These are phyloP conservation scores for Cryptosporidium sp. DNA, from an alignment of 169 alveolate species.

Conservation along the genomic window DNA sequence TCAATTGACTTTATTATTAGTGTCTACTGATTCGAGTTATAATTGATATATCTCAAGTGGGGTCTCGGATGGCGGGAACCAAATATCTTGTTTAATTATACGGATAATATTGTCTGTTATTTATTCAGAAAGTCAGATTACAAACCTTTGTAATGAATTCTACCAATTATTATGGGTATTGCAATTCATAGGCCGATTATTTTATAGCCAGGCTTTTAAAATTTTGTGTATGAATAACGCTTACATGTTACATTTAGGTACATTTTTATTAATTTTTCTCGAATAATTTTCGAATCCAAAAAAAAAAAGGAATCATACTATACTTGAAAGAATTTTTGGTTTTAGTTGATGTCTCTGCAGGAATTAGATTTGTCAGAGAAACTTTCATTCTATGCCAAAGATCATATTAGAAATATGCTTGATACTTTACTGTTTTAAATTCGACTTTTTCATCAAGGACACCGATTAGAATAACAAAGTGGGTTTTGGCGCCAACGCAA, in stretches of 20 bases:
- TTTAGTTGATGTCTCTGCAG: too few species aligned
- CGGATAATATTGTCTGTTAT: not conserved
- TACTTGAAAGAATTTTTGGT: not conserved
- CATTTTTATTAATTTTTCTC: not conserved
- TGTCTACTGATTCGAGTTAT: constrained; percentile 78
- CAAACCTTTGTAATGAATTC: not conserved
- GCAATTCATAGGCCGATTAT: not conserved
- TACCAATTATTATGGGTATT: not conserved
- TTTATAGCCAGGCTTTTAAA: not conserved
- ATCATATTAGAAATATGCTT: too few species aligned
- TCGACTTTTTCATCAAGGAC: too few species aligned
- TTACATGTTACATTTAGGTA: not conserved
- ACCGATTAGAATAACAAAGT: too few species aligned
- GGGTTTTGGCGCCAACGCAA: too few species aligned
- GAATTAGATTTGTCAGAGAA: too few species aligned
- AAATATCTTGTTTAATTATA: not conserved
- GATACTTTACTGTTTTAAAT: too few species aligned
- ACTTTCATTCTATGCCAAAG: too few species aligned
- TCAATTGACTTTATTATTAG: constrained; percentile 65
- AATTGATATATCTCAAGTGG: constrained; percentile 19
- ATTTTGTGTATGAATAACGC: constrained; percentile 12
- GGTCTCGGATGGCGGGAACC: constrained; percentile 31
- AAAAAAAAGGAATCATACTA: too few species aligned
- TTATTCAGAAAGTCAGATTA: too few species aligned
- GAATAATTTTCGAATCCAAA: not conserved